Percentiles rank a stretch among this genome's conserved stretches.
Evolutionary conservation across 257 asterid species (phyloP).

Genomic region (Solanum tacnaense): DNA sequence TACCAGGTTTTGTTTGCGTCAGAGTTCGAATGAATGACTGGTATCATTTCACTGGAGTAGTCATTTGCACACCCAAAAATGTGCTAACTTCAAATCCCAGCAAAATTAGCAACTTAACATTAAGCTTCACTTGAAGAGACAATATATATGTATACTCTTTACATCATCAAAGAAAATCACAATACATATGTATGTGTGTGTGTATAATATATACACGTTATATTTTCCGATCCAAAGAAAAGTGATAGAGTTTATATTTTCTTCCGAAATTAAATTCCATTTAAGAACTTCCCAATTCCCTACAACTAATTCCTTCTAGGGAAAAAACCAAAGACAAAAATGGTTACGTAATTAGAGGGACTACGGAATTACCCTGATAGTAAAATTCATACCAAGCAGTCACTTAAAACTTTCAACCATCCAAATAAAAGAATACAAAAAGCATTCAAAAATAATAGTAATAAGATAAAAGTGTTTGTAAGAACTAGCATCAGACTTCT

Average conservation of each 20-base stretch:
- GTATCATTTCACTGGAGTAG: neutral
- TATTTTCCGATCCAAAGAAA: neutral
- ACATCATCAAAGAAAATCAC: neutral
- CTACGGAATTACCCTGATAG: neutral
- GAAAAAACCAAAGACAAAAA: neutral
- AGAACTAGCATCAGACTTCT: neutral
- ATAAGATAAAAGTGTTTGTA: neutral
- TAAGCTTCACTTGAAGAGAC: neutral
- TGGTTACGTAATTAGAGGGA: neutral
- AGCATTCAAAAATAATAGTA: neutral
- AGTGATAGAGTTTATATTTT: neutral
- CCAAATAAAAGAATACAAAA: neutral
- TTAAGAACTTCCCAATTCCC: neutral
- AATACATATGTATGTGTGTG: neutral
- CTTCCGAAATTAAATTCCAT: neutral
- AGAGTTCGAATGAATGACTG: neutral
- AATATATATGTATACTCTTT: neutral
- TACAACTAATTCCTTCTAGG: neutral
- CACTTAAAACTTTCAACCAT: neutral
- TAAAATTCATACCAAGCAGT: neutral
- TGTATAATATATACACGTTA: neutral
- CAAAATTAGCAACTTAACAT: neutral
- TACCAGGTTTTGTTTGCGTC: neutral
- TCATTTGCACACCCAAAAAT: neutral
- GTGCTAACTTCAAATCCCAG: neutral